Base-by-base conservation (phyloP, 2,329 filamentous ascomycete genomes). In the Aspergillus udagawae region DNA sequence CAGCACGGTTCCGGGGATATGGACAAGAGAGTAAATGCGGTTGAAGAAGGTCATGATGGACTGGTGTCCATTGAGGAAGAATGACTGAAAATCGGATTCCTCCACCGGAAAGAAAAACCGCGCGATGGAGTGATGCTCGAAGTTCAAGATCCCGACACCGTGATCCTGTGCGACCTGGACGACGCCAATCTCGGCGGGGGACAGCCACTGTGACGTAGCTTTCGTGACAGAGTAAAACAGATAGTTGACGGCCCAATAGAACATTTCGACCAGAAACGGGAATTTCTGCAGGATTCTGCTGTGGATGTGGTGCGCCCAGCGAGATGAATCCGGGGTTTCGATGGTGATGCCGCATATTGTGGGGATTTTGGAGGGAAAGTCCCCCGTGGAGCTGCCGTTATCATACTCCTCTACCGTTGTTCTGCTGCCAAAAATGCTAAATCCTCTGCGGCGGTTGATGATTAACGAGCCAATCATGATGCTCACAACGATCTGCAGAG, bases 201-300 rank as follows among this genome's bases (percentile, higher is more conserved):
- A 84, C 54, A 82, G 73, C 50, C 71, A 70, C 56, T 81, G 77
- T 2, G 82, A 80, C 6, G 80, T 69, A 17, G 80, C 74, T 17
- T 82, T 80, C 7, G 84, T 86, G 70, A 85, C 75, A 41, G 81
- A 78, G 73, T 89, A 89, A 67, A 87, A 85, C 49, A 81, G 77
- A 61, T 86, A 83, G 66, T 86, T 88, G 63, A 89, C 78, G 47
- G 82, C 79, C 86, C 86, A 89, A 75, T 89, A 89, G 70, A 89
- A 88, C 85, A 89, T 89, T 71, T 89, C 86, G 51, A 89, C 80
- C 54, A 89, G 71, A 67, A 89, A 89, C 4, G 87, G 86, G 62
- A 85, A 88, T 66, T 86, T 86, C 68, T 87, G 83, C 57, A 89
- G 76, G 55, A 88, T 78, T 27, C 85, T 79, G 59, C 83, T 86